Base-by-base conservation (phyloP, 306 rosid species). In the Arachis hypogaea region DNA sequence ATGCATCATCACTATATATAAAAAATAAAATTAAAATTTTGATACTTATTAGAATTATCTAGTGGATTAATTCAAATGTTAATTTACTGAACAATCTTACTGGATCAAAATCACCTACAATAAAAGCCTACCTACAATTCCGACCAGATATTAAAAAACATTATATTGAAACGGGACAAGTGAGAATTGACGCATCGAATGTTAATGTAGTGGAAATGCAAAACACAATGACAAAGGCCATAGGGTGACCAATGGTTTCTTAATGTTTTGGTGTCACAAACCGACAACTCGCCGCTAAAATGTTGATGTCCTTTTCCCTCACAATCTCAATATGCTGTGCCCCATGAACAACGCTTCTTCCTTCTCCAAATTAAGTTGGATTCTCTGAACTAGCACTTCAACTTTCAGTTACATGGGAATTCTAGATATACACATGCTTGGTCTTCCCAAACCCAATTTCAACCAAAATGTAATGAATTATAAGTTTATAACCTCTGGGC, bases 281-380 rank as follows among this genome's bases (percentile, higher is more conserved):
- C 22, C 41, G 76, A 79, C 83, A 79, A 63, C 18, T 77, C 74
- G 74, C 76, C 70, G 69, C 76, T 75, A 61, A 45, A 66, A 66
- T 83, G 71, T 46, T 78, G 72, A 64, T 79, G 83, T 79, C 81
- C 9, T 70, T 71, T 74, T 82, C 60, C 46, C 16, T 69, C 66
- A 33, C 63, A 58, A 69, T 57, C 56, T 43, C 71, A 43, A 73
- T 82, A 42, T 33, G 38, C 38, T 4, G 28, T 22, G 28, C 38
- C 63, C 72, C 47, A 44, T 62, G 29, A n/a, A 11, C 61, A 10
- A 14, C 49, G 1, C 38, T 66, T 16, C 49, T 40, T 12, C 65
- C 36, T 14, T 30, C 7, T 2, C 1, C 42, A 16, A n/a, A 52
- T n/a, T 52, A 14, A 38, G 11, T 62, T 33, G 38, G 40, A 41